Percentiles rank a stretch among this genome's conserved stretches.
Evolutionary conservation across 371 early-diverging fungal genomes (phyloP).

Genomic region (Syncephalis fuscata): DNA sequence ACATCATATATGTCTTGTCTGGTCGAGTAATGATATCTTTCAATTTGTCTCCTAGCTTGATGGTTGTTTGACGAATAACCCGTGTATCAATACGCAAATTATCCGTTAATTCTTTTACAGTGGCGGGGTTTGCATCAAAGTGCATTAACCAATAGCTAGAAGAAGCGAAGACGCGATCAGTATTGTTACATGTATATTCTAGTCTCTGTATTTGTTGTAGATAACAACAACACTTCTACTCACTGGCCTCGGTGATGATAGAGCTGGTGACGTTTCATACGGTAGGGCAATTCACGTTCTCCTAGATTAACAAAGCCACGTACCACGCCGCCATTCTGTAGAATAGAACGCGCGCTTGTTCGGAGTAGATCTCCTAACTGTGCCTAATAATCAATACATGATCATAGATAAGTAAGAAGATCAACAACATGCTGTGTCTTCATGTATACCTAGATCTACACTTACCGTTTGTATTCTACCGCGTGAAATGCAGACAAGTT

Average conservation of each 20-base stretch:
- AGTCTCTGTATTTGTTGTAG: too few relatives aligned
- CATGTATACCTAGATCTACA: too few relatives aligned
- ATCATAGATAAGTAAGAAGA: too few relatives aligned
- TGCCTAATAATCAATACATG: too few relatives aligned
- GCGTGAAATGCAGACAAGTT: constrained; percentile 47
- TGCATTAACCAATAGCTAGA: constrained; percentile 59
- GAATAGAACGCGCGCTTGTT: constrained; percentile 41
- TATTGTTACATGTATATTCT: too few relatives aligned
- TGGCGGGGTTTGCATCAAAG: constrained; percentile 54
- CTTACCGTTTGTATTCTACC: constrained; percentile 32
- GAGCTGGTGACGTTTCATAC: constrained; percentile 48
- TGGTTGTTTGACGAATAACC: constrained; percentile 56
- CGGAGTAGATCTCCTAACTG: constrained; percentile 46
- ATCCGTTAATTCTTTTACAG: constrained; percentile 36
- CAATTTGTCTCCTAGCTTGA: constrained; percentile 52
- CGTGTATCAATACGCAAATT: constrained; percentile 48
- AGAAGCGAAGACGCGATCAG: neutral
- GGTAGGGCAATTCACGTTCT: constrained; percentile 35
- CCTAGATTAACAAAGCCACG: constrained; percentile 51
- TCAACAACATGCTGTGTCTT: too few relatives aligned
- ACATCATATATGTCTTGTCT: constrained; percentile 22
- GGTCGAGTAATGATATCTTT: constrained; percentile 35
- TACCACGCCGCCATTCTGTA: constrained; percentile 64
- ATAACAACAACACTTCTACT: too few relatives aligned
- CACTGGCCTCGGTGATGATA: constrained; percentile 43